Evolutionary conservation across 352 stramenopile species (phyloP).

Genomic region (Phytophthora fragariaefolia): DNA sequence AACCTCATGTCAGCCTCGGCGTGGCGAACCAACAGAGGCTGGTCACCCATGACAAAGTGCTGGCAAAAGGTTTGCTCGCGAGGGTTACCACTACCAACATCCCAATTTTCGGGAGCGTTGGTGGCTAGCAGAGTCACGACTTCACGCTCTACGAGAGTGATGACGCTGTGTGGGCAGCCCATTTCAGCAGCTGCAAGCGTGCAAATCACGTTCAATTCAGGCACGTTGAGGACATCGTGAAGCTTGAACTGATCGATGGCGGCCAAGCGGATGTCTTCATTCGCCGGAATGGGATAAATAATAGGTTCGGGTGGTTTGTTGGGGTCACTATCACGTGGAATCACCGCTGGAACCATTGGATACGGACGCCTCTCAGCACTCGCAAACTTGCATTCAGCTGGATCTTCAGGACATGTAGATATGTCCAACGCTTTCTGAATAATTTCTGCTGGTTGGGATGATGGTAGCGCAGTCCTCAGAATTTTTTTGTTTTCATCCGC

Average conservation of each 20-base stretch:
- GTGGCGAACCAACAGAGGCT: constrained; percentile 43
- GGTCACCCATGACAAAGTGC: constrained; percentile 52
- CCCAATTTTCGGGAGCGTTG: constrained; percentile 36
- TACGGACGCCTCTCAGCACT: constrained; percentile 34
- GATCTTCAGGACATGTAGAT: constrained; percentile 23
- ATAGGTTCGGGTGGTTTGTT: constrained; percentile 8
- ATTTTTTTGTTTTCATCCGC: constrained; percentile 20
- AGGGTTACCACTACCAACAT: constrained; percentile 35
- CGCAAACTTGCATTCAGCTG: constrained; percentile 33
- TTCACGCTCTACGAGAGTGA: constrained; percentile 42
- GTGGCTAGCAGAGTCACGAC: constrained; percentile 38
- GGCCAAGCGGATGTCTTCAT: constrained; percentile 32
- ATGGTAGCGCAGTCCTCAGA: background rate
- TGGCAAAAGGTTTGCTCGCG: constrained; percentile 51
- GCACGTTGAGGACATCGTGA: constrained; percentile 25
- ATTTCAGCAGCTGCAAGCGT: constrained; percentile 42
- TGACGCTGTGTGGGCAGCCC: constrained; percentile 29
- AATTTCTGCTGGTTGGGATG: background rate
- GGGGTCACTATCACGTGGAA: background rate
- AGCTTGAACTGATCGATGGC: constrained; percentile 34
- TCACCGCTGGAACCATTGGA: constrained; percentile 27
- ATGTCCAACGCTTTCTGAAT: constrained; percentile 30
- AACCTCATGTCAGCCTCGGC: constrained; percentile 50
- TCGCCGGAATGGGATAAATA: constrained; percentile 38
- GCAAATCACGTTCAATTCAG: constrained; percentile 45